Conservation (phyloP, 345 rosid genomes). For the Pseudoturritis turrita region DNA sequence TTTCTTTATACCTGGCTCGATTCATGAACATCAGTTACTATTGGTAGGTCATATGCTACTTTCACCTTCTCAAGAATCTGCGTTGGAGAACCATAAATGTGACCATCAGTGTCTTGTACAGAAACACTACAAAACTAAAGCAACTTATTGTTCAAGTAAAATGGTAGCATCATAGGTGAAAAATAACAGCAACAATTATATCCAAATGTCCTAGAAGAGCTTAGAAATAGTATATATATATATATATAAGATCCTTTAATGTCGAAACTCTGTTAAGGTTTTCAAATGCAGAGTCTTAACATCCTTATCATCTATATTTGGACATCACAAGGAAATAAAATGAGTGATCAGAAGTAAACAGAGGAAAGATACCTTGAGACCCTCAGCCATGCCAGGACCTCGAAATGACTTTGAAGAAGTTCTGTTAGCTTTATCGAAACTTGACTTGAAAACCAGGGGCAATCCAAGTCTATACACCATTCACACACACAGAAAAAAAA, state of each 20-base stretch:
- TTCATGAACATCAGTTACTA: constrained; percentile 95
- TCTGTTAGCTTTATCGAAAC: constrained; percentile 96
- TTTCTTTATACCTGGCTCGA: constrained; percentile 55
- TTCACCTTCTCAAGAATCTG: constrained; percentile 99
- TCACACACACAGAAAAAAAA: background rate
- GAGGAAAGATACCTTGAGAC: constrained; percentile 61
- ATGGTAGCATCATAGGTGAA: background rate
- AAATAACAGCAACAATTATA: background rate
- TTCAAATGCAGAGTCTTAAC: background rate
- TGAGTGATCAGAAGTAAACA: background rate
- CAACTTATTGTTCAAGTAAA: background rate
- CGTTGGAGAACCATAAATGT: constrained; percentile 19
- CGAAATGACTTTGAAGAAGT: constrained; percentile 95
- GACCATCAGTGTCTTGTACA: constrained; percentile 1
- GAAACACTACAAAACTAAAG: background rate
- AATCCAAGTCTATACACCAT: constrained; percentile 69
- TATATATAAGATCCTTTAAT: background rate
- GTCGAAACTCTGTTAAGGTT: background rate
- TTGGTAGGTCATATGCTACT: constrained; percentile 75
- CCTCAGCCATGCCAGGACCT: constrained; percentile 91
- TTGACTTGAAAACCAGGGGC: constrained; percentile 90
- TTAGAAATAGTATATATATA: background rate
- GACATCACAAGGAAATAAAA: background rate
- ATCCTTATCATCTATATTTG: background rate
- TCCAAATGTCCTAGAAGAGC: background rate